phyloP scores from a whole-genome alignment of 2,329 filamentous ascomycete species.

The Lecanicillium sp. region DNA sequence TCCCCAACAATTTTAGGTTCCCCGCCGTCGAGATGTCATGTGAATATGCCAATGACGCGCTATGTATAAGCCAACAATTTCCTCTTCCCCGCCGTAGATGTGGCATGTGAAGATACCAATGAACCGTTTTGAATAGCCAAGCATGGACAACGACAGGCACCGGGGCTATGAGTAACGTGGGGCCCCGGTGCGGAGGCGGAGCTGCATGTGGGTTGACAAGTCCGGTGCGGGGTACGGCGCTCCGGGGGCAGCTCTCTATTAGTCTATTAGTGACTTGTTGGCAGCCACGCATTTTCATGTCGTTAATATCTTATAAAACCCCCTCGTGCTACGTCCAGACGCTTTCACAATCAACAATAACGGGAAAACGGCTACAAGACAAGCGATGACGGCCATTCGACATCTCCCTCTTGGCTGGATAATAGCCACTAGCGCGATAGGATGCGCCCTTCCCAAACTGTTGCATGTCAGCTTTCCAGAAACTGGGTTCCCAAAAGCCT shows the following conservation, averaged over 20 bases:
- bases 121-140: background rate
- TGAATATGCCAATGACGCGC: background rate
- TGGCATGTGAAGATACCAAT: background rate
- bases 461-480: too few species aligned
- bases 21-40: background rate
- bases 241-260: background rate
- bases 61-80: background rate
- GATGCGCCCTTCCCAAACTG: too few species aligned
- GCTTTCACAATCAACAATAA: background rate
- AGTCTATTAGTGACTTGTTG: background rate
- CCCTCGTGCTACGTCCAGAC: background rate
- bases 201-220: background rate
- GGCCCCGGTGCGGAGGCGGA: background rate
- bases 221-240: background rate
- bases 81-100: background rate
- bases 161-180: background rate
- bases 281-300: background rate
- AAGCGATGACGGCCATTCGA: background rate
- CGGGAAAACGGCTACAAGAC: background rate
- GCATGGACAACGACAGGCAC: background rate
- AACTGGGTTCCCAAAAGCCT: too few species aligned
- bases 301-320: background rate
- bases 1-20: background rate
- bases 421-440: too few species aligned
- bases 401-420: too few species aligned